phyloP scores from a whole-genome alignment of 2,329 filamentous ascomycete species.

The Penicillium sp. region DNA sequence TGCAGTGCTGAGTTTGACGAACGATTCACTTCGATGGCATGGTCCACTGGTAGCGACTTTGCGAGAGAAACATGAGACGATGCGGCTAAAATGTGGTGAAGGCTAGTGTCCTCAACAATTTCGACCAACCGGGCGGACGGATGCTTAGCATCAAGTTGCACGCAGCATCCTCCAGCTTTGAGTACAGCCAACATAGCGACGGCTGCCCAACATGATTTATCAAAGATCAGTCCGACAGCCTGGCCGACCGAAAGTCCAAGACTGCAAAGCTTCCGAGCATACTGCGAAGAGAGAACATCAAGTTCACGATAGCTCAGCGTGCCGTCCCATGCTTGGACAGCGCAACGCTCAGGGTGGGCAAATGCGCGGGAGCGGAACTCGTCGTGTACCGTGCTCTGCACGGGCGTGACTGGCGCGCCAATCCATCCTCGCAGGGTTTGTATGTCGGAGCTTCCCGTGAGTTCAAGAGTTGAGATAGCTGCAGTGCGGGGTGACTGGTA shows the following conservation, averaged over 20 bases:
- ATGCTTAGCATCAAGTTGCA: conserved; percentile 23
- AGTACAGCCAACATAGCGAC: conserved; percentile 24
- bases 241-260: conserved; percentile 23
- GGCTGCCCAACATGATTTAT: conserved; percentile 27
- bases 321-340: conserved; percentile 26
- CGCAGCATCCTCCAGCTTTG: conserved; percentile 23
- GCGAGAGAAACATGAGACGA: not conserved
- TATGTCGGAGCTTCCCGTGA: not conserved
- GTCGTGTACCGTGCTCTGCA: conserved; percentile 2
- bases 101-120: conserved; percentile 8
- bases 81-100: not conserved
- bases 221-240: conserved; percentile 25
- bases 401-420: not conserved
- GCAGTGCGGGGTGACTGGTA: not conserved
- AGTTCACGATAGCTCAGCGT: conserved; percentile 21
- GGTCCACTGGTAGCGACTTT: conserved; percentile 2
- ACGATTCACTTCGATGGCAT: not conserved
- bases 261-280: conserved; percentile 23
- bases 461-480: not conserved
- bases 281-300: conserved; percentile 25
- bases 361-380: conserved; percentile 7
- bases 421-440: conserved; percentile 6
- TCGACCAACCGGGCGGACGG: conserved; percentile 17
- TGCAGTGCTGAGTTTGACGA: not conserved
- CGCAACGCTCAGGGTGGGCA: conserved; percentile 1